These are phyloP conservation scores for Acacia melanoxylon DNA, from an alignment of 306 rosid species.

Conservation along the genomic window DNA sequence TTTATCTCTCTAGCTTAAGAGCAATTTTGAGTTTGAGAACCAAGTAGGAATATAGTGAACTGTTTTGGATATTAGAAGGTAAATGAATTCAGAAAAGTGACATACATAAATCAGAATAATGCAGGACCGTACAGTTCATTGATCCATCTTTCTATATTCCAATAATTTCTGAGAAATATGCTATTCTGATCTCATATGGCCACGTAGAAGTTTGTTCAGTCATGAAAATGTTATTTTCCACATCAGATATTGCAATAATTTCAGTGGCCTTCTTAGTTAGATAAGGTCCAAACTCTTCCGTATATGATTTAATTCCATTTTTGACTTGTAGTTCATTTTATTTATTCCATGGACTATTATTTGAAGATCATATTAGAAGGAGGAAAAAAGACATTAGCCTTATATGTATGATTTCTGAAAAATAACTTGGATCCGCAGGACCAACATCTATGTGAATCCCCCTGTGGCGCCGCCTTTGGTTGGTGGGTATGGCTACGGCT, in stretches of 20 bases:
- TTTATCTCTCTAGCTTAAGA: background rate
- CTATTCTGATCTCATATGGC: background rate
- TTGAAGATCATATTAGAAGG: background rate
- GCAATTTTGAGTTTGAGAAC: background rate
- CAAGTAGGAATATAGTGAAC: background rate
- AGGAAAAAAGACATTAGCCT: background rate
- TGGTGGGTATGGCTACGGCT: conserved; percentile 93
- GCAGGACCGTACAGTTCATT: background rate
- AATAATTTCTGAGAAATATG: background rate
- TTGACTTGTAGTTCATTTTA: background rate
- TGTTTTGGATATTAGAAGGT: background rate
- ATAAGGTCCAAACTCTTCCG: background rate
- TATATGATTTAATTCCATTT: background rate
- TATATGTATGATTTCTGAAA: no score
- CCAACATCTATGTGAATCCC: conserved; percentile 84
- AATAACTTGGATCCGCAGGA: conserved; percentile 48
- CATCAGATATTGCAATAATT: background rate
- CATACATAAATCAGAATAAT: background rate
- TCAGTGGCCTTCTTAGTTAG: background rate
- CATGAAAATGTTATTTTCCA: background rate
- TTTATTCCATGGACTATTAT: background rate
- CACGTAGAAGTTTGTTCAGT: background rate
- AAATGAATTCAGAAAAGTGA: background rate
- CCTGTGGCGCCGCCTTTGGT: conserved; percentile 82
- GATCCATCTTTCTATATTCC: background rate